Conservation (phyloP, 1,284 basidiomycete genomes). For the Wallemia ichthyophaga region DNA sequence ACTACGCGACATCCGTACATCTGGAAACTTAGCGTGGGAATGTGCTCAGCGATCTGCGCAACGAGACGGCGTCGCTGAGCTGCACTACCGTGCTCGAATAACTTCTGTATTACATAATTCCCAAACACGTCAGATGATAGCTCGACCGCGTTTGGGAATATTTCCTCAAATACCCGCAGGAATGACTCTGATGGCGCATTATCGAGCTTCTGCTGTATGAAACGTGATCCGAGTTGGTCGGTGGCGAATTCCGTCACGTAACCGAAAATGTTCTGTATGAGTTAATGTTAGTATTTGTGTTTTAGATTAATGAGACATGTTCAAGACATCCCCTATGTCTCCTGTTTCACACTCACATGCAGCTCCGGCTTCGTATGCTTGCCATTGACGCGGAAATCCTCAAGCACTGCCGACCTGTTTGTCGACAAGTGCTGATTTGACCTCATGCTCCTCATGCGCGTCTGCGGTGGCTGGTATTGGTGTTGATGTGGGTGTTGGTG, state of each 20-base stretch:
- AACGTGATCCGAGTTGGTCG: slow-evolving; percentile 76
- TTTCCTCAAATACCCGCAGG: slow-evolving; percentile 71
- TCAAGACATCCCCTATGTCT: background rate
- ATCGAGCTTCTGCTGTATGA: slow-evolving; percentile 57
- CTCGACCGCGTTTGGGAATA: slow-evolving; percentile 45
- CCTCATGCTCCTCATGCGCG: background rate
- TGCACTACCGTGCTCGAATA: slow-evolving; percentile 65
- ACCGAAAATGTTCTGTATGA: slow-evolving; percentile 49
- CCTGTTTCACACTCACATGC: background rate
- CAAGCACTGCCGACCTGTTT: background rate
- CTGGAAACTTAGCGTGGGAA: slow-evolving; percentile 50
- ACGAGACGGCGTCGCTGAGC: slow-evolving; percentile 42
- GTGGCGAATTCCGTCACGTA: slow-evolving; percentile 71
- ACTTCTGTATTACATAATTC: slow-evolving; percentile 87
- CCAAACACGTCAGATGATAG: slow-evolving; percentile 88
- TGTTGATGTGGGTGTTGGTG: no score
- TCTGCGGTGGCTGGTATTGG: background rate
- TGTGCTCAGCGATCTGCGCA: slow-evolving; percentile 44
- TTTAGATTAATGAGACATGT: no score
- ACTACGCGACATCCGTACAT: slow-evolving; percentile 62
- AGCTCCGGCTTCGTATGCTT: background rate
- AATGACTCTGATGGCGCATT: slow-evolving; percentile 50
- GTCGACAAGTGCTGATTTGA: background rate
- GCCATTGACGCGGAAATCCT: background rate
- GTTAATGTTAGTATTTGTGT: no score